Evolutionary conservation across 768 basidiomycete species (phyloP).

Genomic region (Trametes gibbosa): DNA sequence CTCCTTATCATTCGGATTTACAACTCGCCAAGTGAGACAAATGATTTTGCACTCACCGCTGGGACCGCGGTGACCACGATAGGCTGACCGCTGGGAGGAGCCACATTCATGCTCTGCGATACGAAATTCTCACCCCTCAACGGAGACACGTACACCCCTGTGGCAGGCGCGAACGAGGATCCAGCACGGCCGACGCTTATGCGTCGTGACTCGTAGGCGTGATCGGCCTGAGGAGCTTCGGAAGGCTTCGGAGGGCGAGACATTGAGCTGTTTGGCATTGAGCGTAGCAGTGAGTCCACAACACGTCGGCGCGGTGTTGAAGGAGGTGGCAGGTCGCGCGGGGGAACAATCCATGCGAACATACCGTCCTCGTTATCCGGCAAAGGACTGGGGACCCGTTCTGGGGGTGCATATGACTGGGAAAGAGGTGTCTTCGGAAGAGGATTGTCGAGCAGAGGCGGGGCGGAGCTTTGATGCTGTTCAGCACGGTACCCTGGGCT

Average conservation of each 20-base stretch:
- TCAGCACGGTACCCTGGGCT: neutral
- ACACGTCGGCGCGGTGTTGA: neutral
- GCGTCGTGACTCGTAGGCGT: no score
- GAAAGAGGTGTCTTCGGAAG: neutral
- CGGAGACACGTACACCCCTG: constrained; percentile 32
- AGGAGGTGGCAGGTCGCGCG: neutral
- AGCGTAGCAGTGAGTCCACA: neutral
- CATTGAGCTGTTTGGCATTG: neutral
- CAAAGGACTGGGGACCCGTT: no score
- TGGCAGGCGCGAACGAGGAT: constrained; percentile 23
- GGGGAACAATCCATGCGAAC: constrained; percentile 7
- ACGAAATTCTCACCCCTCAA: constrained; percentile 16
- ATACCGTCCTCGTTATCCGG: neutral
- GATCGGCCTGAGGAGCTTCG: no score
- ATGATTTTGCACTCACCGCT: neutral
- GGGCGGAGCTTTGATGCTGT: neutral
- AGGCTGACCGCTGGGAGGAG: no score
- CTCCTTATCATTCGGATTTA: no score
- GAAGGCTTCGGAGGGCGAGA: neutral
- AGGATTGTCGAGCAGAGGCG: neutral
- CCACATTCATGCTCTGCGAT: no score
- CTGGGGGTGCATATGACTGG: neutral
- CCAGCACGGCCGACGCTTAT: no score
- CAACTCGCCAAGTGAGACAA: no score
- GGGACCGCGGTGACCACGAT: no score